Percentiles rank a stretch among this genome's conserved stretches.
These are phyloP conservation scores for Amniculicola lignicola DNA, from an alignment of 495 filamentous ascomycete genomes.

Conservation along the genomic window DNA sequence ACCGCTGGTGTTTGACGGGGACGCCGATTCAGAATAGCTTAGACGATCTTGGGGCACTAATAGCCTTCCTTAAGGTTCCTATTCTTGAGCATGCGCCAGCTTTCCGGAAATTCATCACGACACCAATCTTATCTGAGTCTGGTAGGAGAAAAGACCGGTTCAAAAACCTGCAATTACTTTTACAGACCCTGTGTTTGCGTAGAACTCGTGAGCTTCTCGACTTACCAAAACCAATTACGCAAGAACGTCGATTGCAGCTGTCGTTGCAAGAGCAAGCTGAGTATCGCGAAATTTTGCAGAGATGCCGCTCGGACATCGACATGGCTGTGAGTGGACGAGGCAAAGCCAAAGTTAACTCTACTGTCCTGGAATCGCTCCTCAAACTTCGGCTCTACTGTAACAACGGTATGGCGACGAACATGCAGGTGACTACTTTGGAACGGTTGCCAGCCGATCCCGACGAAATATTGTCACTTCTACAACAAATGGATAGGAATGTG, in stretches of 20 bases:
- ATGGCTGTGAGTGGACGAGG: constrained; percentile 5
- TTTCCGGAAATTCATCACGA: constrained; percentile 72
- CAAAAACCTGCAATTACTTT: constrained; percentile 2
- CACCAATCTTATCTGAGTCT: constrained; percentile 58
- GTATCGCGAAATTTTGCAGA: neutral
- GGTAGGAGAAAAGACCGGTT: neutral
- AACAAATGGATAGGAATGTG: constrained; percentile 8
- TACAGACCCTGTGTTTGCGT: constrained; percentile 6
- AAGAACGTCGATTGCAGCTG: neutral
- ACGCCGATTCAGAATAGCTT: constrained; percentile 87
- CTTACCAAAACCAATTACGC: neutral
- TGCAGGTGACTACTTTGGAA: neutral
- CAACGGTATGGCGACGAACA: constrained; percentile 3
- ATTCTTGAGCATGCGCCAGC: constrained; percentile 75
- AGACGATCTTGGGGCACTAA: constrained; percentile 80
- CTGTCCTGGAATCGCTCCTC: neutral
- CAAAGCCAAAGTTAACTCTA: neutral
- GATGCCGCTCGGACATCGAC: neutral
- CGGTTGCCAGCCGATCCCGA: neutral
- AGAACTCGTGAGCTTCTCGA: neutral
- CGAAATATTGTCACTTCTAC: constrained; percentile 4
- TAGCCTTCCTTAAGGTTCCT: constrained; percentile 77
- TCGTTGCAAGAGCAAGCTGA: neutral
- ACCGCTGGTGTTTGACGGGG: constrained; percentile 91
- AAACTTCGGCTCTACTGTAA: constrained; percentile 12